A percentile compares a stretch with the other conserved stretches of the same genome.
Conservation (phyloP, 2,329 filamentous ascomycete genomes). For the Fusarium torreyae region DNA sequence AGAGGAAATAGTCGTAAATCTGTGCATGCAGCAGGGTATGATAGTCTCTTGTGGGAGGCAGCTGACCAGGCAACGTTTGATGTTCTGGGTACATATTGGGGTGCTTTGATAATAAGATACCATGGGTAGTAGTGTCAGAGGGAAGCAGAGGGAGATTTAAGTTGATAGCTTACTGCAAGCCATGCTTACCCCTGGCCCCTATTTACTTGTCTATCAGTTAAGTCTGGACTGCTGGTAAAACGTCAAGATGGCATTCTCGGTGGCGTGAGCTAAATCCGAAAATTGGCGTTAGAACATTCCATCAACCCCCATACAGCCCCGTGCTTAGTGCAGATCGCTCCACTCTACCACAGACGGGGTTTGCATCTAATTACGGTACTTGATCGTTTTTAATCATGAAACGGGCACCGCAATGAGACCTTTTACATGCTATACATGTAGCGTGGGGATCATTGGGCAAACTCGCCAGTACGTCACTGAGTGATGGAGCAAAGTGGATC, state of each 20-base stretch:
- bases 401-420: not conserved
- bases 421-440: not conserved
- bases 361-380: too few relatives aligned
- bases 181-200: not conserved
- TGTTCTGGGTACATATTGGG: not conserved
- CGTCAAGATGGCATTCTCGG: not conserved
- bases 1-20: conserved; percentile 6
- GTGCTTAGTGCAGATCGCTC: too few relatives aligned
- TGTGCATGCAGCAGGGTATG: not conserved
- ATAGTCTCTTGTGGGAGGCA: not conserved
- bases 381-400: not conserved
- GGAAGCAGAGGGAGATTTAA: not conserved
- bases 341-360: too few relatives aligned
- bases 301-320: not conserved
- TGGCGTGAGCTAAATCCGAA: not conserved
- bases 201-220: not conserved
- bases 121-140: not conserved
- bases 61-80: not conserved
- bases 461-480: not conserved
- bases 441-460: not conserved
- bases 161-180: not conserved
- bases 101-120: not conserved
- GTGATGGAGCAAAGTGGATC: not conserved
- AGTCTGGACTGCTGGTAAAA: not conserved
- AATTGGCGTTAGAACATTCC: not conserved